These are phyloP conservation scores for Epichloe sibirici DNA, from an alignment of 2,329 filamentous ascomycete genomes.

Conservation along the genomic window DNA sequence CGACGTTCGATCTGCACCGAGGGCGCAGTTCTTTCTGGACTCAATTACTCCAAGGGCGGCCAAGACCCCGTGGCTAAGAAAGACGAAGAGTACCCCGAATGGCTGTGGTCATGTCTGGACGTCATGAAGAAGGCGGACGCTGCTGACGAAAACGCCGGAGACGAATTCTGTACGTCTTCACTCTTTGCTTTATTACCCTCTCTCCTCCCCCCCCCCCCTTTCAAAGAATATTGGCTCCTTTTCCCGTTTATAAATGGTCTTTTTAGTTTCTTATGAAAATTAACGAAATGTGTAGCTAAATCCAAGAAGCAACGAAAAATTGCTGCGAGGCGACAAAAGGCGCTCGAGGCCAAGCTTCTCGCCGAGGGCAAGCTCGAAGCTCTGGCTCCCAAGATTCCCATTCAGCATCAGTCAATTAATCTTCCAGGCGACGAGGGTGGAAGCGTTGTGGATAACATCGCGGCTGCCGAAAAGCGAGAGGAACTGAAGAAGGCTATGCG, in stretches of 20 bases:
- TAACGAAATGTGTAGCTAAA: constrained; percentile 45
- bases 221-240: neutral
- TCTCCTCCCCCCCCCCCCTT: neutral
- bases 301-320: constrained; percentile 68
- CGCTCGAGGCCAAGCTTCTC: constrained; percentile 45
- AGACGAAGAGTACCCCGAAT: constrained; percentile 67
- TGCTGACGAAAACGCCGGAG: constrained; percentile 46
- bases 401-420: constrained; percentile 70
- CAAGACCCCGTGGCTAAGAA: constrained; percentile 60
- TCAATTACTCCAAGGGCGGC: constrained; percentile 67
- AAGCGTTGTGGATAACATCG: constrained; percentile 31
- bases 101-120: constrained; percentile 66
- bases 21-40: constrained; percentile 58
- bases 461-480: constrained; percentile 38
- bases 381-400: constrained; percentile 55
- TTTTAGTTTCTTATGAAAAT: neutral
- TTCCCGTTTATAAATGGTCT: neutral
- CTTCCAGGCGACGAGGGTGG: constrained; percentile 40
- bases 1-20: constrained; percentile 43
- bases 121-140: constrained; percentile 42
- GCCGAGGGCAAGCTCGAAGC: constrained; percentile 54
- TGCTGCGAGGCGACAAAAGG: constrained; percentile 52
- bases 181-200: no score
- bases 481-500: constrained; percentile 61
- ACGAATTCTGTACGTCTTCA: constrained; percentile 62